phyloP scores from a whole-genome alignment of 75 land plant genomes.

The Cupressus sempervirens region DNA sequence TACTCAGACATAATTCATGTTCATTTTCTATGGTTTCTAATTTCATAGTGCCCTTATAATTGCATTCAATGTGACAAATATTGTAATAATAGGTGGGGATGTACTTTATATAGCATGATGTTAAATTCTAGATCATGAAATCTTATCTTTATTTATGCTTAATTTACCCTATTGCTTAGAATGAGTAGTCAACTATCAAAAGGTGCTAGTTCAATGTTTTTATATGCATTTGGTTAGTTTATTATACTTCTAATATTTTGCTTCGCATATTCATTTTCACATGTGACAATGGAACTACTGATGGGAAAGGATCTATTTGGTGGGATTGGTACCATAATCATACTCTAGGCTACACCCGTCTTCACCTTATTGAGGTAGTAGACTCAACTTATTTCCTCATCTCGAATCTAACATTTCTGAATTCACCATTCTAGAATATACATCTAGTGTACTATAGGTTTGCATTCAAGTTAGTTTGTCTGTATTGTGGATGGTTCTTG shows the following conservation, averaged over 20 bases:
- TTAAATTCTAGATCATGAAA: background rate
- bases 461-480: conserved; percentile 1
- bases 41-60: no score
- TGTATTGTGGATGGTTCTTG: background rate
- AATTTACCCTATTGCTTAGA: background rate
- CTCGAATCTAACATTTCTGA: conserved; percentile 62
- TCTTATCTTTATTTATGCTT: background rate
- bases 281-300: no score
- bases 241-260: no score
- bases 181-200: background rate
- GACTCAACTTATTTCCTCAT: conserved; percentile 55
- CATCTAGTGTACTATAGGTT: conserved; percentile 92
- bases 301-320: no score
- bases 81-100: no score
- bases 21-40: no score
- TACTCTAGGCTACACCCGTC: no score
- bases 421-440: conserved; percentile 85
- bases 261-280: no score
- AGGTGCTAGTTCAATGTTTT: background rate
- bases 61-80: no score
- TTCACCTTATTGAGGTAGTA: conserved; percentile 68
- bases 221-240: background rate
- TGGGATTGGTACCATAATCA: no score
- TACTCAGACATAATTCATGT: no score
- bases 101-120: background rate